phyloP scores from a whole-genome alignment of 2,329 filamentous ascomycete genomes.

The Fusarium foetens region DNA sequence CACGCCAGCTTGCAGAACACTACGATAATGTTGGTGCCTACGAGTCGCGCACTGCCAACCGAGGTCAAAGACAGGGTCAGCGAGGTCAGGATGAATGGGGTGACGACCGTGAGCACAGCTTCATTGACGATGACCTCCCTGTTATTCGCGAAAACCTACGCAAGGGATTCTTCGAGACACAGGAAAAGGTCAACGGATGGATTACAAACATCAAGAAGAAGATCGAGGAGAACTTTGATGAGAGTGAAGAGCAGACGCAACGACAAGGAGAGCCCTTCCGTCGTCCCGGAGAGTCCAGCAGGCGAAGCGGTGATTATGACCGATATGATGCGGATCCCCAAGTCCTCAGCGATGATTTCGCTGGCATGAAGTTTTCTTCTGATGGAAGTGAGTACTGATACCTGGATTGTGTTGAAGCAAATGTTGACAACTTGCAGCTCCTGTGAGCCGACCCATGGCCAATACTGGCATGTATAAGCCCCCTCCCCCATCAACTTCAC shows the following conservation, averaged over 20 bases:
- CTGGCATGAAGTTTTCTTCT: constrained; percentile 70
- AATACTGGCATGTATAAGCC: constrained; percentile 87
- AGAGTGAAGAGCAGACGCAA: constrained; percentile 64
- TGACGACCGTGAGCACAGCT: constrained; percentile 83
- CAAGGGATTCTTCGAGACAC: constrained; percentile 95
- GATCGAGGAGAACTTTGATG: constrained; percentile 87
- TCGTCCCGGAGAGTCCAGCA: constrained; percentile 69
- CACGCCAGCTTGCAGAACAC: constrained; percentile 91
- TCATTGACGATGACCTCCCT: constrained; percentile 95
- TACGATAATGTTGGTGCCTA: constrained; percentile 75
- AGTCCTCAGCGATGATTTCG: constrained; percentile 90
- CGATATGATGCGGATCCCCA: constrained; percentile 95
- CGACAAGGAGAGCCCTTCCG: constrained; percentile 50
- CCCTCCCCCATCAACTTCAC: constrained; percentile 62
- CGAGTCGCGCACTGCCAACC: constrained; percentile 65
- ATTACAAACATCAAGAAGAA: constrained; percentile 92
- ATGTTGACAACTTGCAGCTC: constrained; percentile 44
- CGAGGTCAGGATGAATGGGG: constrained; percentile 45
- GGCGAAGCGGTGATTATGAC: constrained; percentile 86
- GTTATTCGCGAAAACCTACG: constrained; percentile 92
- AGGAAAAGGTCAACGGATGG: constrained; percentile 92
- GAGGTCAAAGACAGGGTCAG: constrained; percentile 56
- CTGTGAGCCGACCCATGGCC: constrained; percentile 68
- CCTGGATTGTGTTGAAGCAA: background rate
- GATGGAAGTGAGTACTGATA: constrained; percentile 66